Evolutionary conservation across 2,329 filamentous ascomycete species (phyloP).

Genomic region (Ceratocystis albifundus): DNA sequence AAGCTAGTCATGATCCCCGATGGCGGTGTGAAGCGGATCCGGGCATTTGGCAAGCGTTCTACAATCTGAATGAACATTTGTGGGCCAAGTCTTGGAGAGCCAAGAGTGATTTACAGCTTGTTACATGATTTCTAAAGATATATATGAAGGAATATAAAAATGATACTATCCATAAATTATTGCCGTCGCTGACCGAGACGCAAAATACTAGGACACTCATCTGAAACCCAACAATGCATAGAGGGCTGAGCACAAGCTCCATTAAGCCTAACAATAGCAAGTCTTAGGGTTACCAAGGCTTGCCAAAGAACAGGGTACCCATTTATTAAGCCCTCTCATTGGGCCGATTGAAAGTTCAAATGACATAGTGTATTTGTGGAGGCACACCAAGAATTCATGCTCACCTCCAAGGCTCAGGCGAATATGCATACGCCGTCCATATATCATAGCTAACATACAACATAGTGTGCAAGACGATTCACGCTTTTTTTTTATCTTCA

Average conservation of each 20-base stretch:
- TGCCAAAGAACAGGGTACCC: neutral
- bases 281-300: neutral
- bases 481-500: conserved; percentile 11
- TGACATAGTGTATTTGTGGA: conserved; percentile 2
- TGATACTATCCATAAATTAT: neutral
- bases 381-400: conserved; percentile 7
- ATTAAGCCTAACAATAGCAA: neutral
- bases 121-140: conserved; percentile 10
- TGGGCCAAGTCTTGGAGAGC: neutral
- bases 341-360: neutral
- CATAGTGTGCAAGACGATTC: neutral
- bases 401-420: neutral
- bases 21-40: conserved; percentile 79
- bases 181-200: neutral
- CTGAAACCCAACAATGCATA: neutral
- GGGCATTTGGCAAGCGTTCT: conserved; percentile 41
- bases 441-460: neutral
- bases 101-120: neutral
- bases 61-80: conserved; percentile 13
- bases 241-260: neutral
- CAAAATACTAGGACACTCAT: neutral
- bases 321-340: neutral
- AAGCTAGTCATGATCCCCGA: conserved; percentile 91
- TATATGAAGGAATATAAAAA: neutral
- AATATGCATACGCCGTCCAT: conserved; percentile 9